Base-by-base conservation (phyloP, 495 filamentous ascomycete genomes). In the Parachaetomium inaequale region DNA sequence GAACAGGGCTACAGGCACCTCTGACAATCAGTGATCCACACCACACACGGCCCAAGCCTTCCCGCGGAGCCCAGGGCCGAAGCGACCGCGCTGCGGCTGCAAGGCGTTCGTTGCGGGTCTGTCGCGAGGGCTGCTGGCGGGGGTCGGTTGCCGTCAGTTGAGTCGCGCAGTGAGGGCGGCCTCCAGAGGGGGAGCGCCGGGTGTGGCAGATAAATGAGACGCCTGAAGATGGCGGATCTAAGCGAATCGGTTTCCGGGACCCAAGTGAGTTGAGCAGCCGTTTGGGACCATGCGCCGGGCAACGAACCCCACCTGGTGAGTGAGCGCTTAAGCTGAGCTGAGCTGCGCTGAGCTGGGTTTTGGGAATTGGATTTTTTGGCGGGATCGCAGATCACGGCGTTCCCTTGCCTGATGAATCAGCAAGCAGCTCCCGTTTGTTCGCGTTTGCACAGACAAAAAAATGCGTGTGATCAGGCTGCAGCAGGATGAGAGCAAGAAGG, bases 381-480 rank as follows among this genome's bases (percentile, higher is more conserved):
- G 47, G 59, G 38, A 57, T 64, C 59, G 58, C 63, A 55, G 36
- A 64, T n/a, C n/a, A n/a, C n/a, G n/a, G n/a, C n/a, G 36, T 10
- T 40, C 14, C 36, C 12, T 2, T 40, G 1, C 17, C 36, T 15
- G 12, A 5, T 40, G 6, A 40, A 69, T 63, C 70, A 72, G 68
- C 65, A 69, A 65, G 63, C n/a, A 29, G 21, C 11, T 4, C 10
- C 21, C 12, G 19, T 38, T 42, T 29, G 34, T 29, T 43, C 6
- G 32, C 15, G 14, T 43, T 47, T 47, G 31, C 15, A 11, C 63
- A 59, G 40, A 34, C 31, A 40, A 63, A 63, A 70, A 72, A 67
- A 55, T 2, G 12, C 11, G 66, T 68, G 69, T 69, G 71, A 72
- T 66, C 64, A 70, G 70, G 63, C 68, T 66, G 71, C 71, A 75